Evolutionary conservation across 768 basidiomycete species (phyloP).

Genomic region (Podaxis sp.): DNA sequence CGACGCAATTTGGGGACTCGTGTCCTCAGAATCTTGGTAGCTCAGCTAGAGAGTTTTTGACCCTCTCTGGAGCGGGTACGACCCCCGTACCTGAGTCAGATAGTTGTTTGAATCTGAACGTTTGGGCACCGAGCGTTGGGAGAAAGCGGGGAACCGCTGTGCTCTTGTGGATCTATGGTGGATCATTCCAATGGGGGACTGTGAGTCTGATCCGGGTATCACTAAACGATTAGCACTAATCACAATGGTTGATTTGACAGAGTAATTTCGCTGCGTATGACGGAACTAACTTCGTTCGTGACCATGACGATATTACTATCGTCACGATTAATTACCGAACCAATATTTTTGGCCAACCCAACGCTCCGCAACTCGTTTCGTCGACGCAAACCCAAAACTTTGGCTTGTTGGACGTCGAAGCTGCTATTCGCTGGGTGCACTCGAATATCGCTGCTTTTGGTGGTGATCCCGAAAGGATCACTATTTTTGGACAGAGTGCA

Average conservation of each 20-base stretch:
- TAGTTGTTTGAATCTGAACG: conserved; percentile 36
- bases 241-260: conserved; percentile 18
- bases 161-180: conserved; percentile 38
- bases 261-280: conserved; percentile 28
- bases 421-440: conserved; percentile 47
- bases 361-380: conserved; percentile 34
- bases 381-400: conserved; percentile 33
- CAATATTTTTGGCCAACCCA: conserved; percentile 40
- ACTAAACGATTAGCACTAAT: background rate
- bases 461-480: conserved; percentile 36
- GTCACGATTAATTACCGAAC: conserved; percentile 40
- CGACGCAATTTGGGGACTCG: conserved; percentile 29
- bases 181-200: conserved; percentile 35
- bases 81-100: conserved; percentile 33
- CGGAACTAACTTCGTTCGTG: conserved; percentile 31
- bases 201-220: conserved; percentile 21
- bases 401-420: conserved; percentile 36
- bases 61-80: conserved; percentile 24
- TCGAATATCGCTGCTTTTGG: conserved; percentile 45
- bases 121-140: conserved; percentile 34
- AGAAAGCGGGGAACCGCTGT: conserved; percentile 37
- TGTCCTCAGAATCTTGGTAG: conserved; percentile 28
- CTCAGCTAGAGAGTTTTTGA: conserved; percentile 24
- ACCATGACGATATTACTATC: conserved; percentile 33
- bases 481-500: conserved; percentile 37